Conservation (phyloP, 768 basidiomycete genomes). For the Lepiota venenata region DNA sequence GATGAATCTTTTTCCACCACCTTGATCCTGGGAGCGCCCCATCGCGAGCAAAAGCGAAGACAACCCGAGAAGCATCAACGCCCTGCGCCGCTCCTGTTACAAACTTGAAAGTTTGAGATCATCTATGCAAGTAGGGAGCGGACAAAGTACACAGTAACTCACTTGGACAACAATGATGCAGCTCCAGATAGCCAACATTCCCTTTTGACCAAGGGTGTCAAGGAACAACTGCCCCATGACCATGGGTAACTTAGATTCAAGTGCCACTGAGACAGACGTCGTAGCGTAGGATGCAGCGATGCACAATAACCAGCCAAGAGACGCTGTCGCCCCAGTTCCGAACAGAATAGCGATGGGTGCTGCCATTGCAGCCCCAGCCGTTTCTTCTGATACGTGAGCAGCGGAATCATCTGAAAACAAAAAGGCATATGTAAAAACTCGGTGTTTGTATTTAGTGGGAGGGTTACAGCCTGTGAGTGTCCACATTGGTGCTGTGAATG, state of each 20-base stretch:
- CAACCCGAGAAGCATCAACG: conserved; percentile 72
- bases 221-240: conserved; percentile 70
- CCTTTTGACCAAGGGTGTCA: no score
- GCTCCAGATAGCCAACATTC: no score
- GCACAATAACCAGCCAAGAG: conserved; percentile 61
- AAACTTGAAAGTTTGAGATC: conserved; percentile 37
- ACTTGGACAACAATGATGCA: no score
- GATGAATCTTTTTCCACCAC: conserved; percentile 65
- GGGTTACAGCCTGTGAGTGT: conserved; percentile 70
- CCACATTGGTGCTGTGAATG: conserved; percentile 80
- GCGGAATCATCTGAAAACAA: conserved; percentile 66
- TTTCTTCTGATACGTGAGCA: conserved; percentile 73
- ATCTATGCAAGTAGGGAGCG: no score
- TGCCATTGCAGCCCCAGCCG: conserved; percentile 56
- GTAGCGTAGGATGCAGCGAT: conserved; percentile 68
- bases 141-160: no score
- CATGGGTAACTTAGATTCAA: conserved; percentile 49
- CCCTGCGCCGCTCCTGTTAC: conserved; percentile 74
- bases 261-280: conserved; percentile 46
- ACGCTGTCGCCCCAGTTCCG: conserved; percentile 56
- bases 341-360: conserved; percentile 70
- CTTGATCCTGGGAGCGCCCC: conserved; percentile 71
- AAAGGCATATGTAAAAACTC: no score
- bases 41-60: conserved; percentile 74
- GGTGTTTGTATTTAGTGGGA: not conserved